These are phyloP conservation scores for Candida sanyaensis DNA, from an alignment of 1,139 yeast species.

Conservation along the genomic window DNA sequence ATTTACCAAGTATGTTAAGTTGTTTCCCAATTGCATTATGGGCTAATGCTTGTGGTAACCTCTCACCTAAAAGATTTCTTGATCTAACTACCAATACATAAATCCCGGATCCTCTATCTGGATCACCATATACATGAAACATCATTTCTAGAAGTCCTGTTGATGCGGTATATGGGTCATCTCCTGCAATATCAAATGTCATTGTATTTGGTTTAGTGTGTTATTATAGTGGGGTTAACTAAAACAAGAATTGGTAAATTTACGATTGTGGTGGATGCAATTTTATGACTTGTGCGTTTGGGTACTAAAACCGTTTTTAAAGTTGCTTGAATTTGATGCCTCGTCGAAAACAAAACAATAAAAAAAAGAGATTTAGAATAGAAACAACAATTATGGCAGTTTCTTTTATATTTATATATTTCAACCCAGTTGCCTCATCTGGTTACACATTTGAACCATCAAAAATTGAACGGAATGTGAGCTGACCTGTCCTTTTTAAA, in stretches of 20 bases:
- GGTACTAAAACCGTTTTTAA: no score
- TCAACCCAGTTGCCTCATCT: not conserved
- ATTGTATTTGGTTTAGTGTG: not conserved
- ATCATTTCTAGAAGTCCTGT: conserved; percentile 5
- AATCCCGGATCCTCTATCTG: conserved; percentile 11
- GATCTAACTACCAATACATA: conserved; percentile 18
- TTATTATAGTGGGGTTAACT: not conserved
- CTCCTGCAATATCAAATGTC: not conserved
- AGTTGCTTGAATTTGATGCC: not conserved
- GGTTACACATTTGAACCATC: not conserved
- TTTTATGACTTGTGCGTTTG: not conserved
- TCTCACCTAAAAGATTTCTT: conserved; percentile 23
- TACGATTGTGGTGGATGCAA: not conserved
- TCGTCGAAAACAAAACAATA: not conserved
- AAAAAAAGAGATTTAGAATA: not conserved
- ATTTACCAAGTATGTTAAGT: conserved; percentile 35
- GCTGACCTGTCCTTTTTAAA: no score
- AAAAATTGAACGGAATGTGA: not conserved
- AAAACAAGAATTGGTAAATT: not conserved
- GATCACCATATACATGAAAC: conserved; percentile 3
- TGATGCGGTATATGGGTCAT: conserved; percentile 5
- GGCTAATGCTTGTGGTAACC: conserved; percentile 22
- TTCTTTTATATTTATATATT: not conserved
- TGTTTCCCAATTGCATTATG: conserved; percentile 23
- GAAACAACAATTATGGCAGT: not conserved